Base-by-base conservation (phyloP, 331 rosid genomes). In the Pyrus hybrid region DNA sequence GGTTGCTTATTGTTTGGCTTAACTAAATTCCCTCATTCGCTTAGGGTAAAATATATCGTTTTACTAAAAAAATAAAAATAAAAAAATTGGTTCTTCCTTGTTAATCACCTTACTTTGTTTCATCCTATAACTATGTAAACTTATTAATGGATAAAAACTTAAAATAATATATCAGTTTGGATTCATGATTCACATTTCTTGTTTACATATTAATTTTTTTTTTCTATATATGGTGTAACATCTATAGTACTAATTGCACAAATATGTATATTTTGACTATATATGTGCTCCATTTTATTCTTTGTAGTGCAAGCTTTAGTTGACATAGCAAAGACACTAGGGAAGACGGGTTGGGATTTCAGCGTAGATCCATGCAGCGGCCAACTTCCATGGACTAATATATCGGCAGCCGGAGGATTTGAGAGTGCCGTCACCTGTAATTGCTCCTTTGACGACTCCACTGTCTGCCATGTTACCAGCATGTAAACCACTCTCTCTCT, bases 351-450 rank as follows among this genome's bases (percentile, higher is more conserved):
- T 16, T 90, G 97, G 93, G 65, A 86, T 76, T 88, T 83, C 79
- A 63, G 30, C 1, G 76, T 70, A 7, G 92, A 92, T 90, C 93
- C 96, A 16, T 90, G 97, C 71, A 82, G 79, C 76, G 25, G 63
- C 21, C 1, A 51, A 61, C 3, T 41, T 2, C 80, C 80, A 6
- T 88, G 97, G 97, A 28, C 28, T 4, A 3, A 37, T 37, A 0
- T 1, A 37, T 9, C 13, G 7, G 0, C 3, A 14, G 2, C 0
- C 5, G 0, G 1, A 13, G 33, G 26, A 3, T 60, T 29, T 3
- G 81, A 83, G 41, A 70, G 81, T 37, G 70, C 47, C 49, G 63
- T 92, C 73, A 28, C 32, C 43, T 90, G 93, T 75, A 57, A 80
- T 47, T 88, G 96, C 53, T 3, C 66, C 28, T 56, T 13, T 71